Evolutionary conservation across 805 yeast genomes (phyloP).

Genomic region (Barnettozyma populi): DNA sequence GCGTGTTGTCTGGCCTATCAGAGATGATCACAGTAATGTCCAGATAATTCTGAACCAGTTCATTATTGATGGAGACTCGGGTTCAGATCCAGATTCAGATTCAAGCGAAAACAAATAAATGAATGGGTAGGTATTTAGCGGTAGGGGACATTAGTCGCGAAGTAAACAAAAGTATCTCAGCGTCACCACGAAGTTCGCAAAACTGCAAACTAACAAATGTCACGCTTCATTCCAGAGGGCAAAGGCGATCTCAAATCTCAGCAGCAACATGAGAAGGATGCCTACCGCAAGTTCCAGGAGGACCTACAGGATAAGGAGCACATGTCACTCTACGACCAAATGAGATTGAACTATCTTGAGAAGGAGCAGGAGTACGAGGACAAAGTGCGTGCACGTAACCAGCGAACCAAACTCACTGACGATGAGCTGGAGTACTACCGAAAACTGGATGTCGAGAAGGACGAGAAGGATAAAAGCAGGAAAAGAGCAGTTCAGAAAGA

Average conservation of each 20-base stretch:
- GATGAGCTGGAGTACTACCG: constrained; percentile 19
- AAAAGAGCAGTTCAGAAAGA: constrained; percentile 20
- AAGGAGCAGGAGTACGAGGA: constrained; percentile 23
- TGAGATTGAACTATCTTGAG: constrained; percentile 21
- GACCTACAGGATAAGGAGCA: constrained; percentile 21
- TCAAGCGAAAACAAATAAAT: too few species aligned
- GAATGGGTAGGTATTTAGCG: too few species aligned
- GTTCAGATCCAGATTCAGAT: too few species aligned
- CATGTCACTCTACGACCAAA: constrained; percentile 24
- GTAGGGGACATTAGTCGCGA: background rate
- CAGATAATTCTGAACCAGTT: constrained; percentile 43
- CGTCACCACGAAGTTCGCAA: too few species aligned
- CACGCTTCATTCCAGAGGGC: constrained; percentile 26
- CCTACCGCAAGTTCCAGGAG: constrained; percentile 13
- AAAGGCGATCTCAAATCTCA: constrained; percentile 20
- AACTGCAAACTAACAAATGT: constrained; percentile 13
- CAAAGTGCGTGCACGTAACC: constrained; percentile 20
- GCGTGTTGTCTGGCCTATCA: constrained; percentile 36
- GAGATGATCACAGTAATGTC: constrained; percentile 26
- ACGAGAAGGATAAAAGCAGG: constrained; percentile 8
- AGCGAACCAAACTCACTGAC: constrained; percentile 16
- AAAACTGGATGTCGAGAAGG: constrained; percentile 9
- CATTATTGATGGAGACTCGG: constrained; percentile 35
- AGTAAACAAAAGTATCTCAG: background rate
- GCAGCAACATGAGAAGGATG: constrained; percentile 15